Evolutionary conservation across 768 basidiomycete genomes (phyloP).

Genomic region (Rhizopogon vulgaris): DNA sequence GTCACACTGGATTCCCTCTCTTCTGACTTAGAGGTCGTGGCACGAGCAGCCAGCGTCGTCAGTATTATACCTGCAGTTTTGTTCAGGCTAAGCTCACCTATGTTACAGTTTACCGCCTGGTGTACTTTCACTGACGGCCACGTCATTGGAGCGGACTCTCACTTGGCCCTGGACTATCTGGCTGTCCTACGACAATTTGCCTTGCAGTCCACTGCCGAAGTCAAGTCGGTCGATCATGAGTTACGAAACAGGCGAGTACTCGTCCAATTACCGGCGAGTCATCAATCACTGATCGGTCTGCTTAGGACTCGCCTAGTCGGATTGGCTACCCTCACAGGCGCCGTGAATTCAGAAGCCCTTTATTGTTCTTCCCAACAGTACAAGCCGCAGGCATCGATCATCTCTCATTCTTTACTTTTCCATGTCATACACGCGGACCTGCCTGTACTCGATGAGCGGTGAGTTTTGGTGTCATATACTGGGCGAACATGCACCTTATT

Average conservation of each 20-base stretch:
- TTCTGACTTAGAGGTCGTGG: slow-evolving; percentile 68
- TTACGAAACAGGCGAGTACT: slow-evolving; percentile 57
- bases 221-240: slow-evolving; percentile 56
- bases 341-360: slow-evolving; percentile 78
- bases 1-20: slow-evolving; percentile 47
- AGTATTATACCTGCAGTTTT: slow-evolving; percentile 23
- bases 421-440: slow-evolving; percentile 62
- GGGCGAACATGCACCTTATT: background rate
- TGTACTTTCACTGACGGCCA: slow-evolving; percentile 87
- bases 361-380: slow-evolving; percentile 72
- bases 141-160: slow-evolving; percentile 71
- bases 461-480: background rate
- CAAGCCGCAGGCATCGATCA: slow-evolving; percentile 58
- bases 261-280: background rate
- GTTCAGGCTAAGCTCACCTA: background rate
- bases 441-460: slow-evolving; percentile 64
- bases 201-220: slow-evolving; percentile 44
- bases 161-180: slow-evolving; percentile 65
- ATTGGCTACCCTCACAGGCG: slow-evolving; percentile 74
- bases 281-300: background rate
- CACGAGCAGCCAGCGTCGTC: slow-evolving; percentile 77
- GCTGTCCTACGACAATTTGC: slow-evolving; percentile 62
- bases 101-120: slow-evolving; percentile 80
- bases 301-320: slow-evolving; percentile 79
- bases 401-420: slow-evolving; percentile 66